Percentiles rank a stretch among this genome's conserved stretches.
phyloP scores from a whole-genome alignment of 2,329 filamentous ascomycete genomes.

The Neophaeococcomyces aloes region DNA sequence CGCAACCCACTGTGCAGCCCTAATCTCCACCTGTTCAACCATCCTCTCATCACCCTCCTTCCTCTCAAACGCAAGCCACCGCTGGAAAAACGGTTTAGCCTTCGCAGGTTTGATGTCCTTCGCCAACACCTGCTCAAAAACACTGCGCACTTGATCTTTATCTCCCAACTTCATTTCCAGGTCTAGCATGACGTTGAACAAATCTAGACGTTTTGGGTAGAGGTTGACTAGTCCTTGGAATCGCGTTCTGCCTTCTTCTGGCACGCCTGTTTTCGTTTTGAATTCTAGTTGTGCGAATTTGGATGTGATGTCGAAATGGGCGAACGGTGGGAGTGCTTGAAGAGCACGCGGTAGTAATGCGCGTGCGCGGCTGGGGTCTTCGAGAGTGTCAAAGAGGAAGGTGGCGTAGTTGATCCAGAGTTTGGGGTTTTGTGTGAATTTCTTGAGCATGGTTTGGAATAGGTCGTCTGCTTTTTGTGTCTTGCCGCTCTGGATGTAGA shows the following conservation, averaged over 20 bases:
- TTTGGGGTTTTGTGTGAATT: constrained; percentile 66
- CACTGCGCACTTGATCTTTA: constrained; percentile 52
- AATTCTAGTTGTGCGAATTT: constrained; percentile 92
- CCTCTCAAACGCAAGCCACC: constrained; percentile 85
- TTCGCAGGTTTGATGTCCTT: constrained; percentile 65
- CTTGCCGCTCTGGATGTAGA: constrained; percentile 88
- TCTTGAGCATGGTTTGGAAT: constrained; percentile 79
- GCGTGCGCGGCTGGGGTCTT: constrained; percentile 62
- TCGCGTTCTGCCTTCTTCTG: constrained; percentile 86
- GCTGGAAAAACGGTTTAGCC: constrained; percentile 79
- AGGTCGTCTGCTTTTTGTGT: constrained; percentile 74
- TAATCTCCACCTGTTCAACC: constrained; percentile 58
- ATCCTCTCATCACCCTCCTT: constrained; percentile 56
- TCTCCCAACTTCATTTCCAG: constrained; percentile 59
- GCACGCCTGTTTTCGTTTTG: constrained; percentile 66
- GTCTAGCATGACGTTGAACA: constrained; percentile 88
- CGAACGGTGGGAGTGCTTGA: constrained; percentile 63
- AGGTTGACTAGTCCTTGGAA: constrained; percentile 78
- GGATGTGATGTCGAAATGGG: constrained; percentile 64
- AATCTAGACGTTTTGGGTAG: constrained; percentile 78
- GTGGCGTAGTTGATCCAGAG: constrained; percentile 93
- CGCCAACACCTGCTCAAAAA: constrained; percentile 67
- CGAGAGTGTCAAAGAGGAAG: constrained; percentile 69
- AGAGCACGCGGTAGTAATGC: constrained; percentile 71
- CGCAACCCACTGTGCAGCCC: constrained; percentile 40